phyloP scores from a whole-genome alignment of 768 basidiomycete species.

The Cystofilobasidium macerans region DNA sequence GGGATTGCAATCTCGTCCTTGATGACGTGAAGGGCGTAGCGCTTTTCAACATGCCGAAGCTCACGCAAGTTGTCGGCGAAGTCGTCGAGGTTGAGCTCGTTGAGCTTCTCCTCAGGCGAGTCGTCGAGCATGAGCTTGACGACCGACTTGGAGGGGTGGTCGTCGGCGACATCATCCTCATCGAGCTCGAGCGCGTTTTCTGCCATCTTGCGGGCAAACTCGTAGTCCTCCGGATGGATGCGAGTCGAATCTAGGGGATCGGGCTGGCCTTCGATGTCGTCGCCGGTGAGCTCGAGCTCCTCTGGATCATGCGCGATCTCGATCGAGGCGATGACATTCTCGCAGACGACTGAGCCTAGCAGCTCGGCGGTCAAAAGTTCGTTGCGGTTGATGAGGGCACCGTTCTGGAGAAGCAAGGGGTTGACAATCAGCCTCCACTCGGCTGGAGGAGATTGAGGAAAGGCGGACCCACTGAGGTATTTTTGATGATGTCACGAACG shows the following conservation, averaged over 20 bases:
- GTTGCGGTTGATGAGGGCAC: slow-evolving; percentile 71
- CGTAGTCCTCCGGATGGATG: slow-evolving; percentile 95
- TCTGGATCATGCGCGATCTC: slow-evolving; percentile 57
- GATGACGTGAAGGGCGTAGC: slow-evolving; percentile 78
- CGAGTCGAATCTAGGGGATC: slow-evolving; percentile 92
- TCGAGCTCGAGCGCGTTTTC: slow-evolving; percentile 94
- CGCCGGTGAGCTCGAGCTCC: slow-evolving; percentile 50
- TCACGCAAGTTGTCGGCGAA: slow-evolving; percentile 86
- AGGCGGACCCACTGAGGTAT: background rate
- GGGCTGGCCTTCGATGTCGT: slow-evolving; percentile 56
- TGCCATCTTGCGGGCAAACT: slow-evolving; percentile 95
- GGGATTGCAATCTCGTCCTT: slow-evolving; percentile 71
- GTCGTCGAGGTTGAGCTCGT: slow-evolving; percentile 86
- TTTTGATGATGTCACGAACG: slow-evolving; percentile 53
- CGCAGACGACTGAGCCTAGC: slow-evolving; percentile 73
- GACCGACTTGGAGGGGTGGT: slow-evolving; percentile 79
- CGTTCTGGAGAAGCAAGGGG: slow-evolving; percentile 49
- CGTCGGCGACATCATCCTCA: slow-evolving; percentile 83
- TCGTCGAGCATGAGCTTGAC: slow-evolving; percentile 70
- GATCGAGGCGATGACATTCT: slow-evolving; percentile 67
- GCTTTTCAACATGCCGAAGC: slow-evolving; percentile 71
- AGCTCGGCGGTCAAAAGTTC: slow-evolving; percentile 74
- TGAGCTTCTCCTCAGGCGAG: slow-evolving; percentile 62
- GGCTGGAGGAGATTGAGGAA: background rate
- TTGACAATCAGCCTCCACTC: background rate